Conservation (phyloP, 805 yeast species). For the Candida coleopterorum region DNA sequence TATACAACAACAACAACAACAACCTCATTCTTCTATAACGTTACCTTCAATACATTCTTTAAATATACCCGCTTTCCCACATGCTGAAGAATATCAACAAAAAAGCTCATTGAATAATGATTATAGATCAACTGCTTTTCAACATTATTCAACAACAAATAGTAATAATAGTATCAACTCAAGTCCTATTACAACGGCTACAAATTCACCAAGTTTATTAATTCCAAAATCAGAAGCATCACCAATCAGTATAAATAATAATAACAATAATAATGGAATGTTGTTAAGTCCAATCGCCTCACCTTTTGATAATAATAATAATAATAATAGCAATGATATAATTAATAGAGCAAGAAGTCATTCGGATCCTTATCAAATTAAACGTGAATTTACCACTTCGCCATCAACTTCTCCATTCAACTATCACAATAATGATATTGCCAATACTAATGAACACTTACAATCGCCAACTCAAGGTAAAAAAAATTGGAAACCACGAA, state of each 20-base stretch:
- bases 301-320: constrained; percentile 10
- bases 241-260: not conserved
- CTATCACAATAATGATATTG: not conserved
- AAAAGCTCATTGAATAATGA: not conserved
- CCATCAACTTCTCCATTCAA: constrained; percentile 4
- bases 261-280: not conserved
- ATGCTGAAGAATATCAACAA: constrained; percentile 2
- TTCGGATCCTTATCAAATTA: constrained; percentile 12
- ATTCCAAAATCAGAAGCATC: constrained; percentile 6
- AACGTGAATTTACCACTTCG: constrained; percentile 4
- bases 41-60: constrained; percentile 32
- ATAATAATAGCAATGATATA: constrained; percentile 3
- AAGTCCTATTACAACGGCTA: not conserved
- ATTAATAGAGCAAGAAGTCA: constrained; percentile 11
- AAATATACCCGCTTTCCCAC: constrained; percentile 23
- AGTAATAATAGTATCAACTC: not conserved
- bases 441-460: not conserved
- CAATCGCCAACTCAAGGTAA: constrained; percentile 9
- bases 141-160: constrained; percentile 1
- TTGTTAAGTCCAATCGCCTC: constrained; percentile 15
- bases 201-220: constrained; percentile 7
- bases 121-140: constrained; percentile 4
- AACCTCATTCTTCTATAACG: constrained; percentile 5
- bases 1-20: not conserved
- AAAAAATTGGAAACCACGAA: constrained; percentile 42